Evolutionary conservation across 2,329 filamentous ascomycete species (phyloP).

Genomic region (Esteya vermicola): DNA sequence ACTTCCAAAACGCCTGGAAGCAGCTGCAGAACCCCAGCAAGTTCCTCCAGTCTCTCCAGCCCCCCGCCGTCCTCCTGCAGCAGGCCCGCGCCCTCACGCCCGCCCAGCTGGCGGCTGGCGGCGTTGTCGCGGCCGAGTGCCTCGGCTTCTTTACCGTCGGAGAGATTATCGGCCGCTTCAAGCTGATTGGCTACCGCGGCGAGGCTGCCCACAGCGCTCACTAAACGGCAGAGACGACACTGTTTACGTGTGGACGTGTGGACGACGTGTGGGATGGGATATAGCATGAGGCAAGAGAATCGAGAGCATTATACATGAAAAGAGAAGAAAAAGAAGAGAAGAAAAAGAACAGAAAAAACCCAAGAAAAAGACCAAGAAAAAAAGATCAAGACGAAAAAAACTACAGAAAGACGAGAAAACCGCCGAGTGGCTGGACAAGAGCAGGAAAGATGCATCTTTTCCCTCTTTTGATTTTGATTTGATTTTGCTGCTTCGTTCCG

Average conservation of each 20-base stretch:
- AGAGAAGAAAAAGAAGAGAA: too few relatives aligned
- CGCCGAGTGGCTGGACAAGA: too few relatives aligned
- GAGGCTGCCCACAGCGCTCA: conserved; percentile 43
- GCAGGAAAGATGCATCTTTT: too few relatives aligned
- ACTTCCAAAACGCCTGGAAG: conserved; percentile 65
- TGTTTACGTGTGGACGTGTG: background rate
- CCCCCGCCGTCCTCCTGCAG: conserved; percentile 21
- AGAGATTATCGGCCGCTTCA: conserved; percentile 91
- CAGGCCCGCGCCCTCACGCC: conserved; percentile 54
- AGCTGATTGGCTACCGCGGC: conserved; percentile 85
- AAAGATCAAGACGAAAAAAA: too few relatives aligned
- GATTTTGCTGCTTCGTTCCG: too few relatives aligned
- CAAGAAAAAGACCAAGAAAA: too few relatives aligned
- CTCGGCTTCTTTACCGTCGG: conserved; percentile 96
- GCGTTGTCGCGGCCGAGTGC: conserved; percentile 71
- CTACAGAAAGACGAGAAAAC: too few relatives aligned
- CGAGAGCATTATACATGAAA: too few relatives aligned
- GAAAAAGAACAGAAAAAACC: too few relatives aligned
- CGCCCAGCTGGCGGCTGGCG: conserved; percentile 56
- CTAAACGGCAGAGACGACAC: conserved; percentile 20
- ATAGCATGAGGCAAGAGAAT: too few relatives aligned
- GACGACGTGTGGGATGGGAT: background rate
- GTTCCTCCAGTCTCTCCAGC: conserved; percentile 24
- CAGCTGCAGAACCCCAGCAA: conserved; percentile 38
- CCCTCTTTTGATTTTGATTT: background rate